Evolutionary conservation across 768 basidiomycete species (phyloP), one percentile per base, ranked within the genome.

Genomic region (Rhodosporidiobolus sp.): DNA sequence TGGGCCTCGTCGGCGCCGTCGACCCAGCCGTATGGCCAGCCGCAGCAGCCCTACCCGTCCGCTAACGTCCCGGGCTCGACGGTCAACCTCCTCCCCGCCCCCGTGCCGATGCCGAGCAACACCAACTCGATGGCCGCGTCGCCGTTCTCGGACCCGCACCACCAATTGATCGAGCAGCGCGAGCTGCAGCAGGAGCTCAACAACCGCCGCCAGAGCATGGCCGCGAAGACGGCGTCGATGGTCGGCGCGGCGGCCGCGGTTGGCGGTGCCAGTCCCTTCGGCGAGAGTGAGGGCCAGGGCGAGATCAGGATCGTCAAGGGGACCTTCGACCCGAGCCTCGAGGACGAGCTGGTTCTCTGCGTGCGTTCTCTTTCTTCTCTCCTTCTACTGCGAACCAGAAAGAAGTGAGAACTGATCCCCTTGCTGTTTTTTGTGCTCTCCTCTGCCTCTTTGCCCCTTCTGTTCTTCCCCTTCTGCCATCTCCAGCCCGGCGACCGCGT

Each of bases 341-440:
- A 75, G 8, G 78, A 79, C 58, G 78, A 79, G 69, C 63, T 79
- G 24, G 72, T 78, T 28, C 63, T 79, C 32, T 63, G 60, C 65
- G 74, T 75, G 48, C 63, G 70, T 56, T n/a, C 19, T 4, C 48
- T 22, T 32, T 71, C 24, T n/a, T 24, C 20, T 19, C 9, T n/a
- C n/a, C 38, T n/a, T 1, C 38, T 56, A 38, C 26, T 30, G n/a
- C n/a, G n/a, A n/a, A n/a, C n/a, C n/a, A n/a, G n/a, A n/a, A n/a
- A n/a, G n/a, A n/a, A n/a, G n/a, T n/a, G n/a, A n/a, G n/a, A n/a
- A n/a, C n/a, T n/a, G n/a, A n/a, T n/a, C n/a, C n/a, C n/a, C n/a
- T n/a, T n/a, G n/a, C n/a, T n/a, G n/a, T n/a, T n/a, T n/a, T n/a
- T n/a, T n/a, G n/a, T n/a, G n/a, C n/a, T n/a, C n/a, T n/a, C n/a